phyloP scores from a whole-genome alignment of 352 stramenopile genomes.

The Pythium dissotocum region DNA sequence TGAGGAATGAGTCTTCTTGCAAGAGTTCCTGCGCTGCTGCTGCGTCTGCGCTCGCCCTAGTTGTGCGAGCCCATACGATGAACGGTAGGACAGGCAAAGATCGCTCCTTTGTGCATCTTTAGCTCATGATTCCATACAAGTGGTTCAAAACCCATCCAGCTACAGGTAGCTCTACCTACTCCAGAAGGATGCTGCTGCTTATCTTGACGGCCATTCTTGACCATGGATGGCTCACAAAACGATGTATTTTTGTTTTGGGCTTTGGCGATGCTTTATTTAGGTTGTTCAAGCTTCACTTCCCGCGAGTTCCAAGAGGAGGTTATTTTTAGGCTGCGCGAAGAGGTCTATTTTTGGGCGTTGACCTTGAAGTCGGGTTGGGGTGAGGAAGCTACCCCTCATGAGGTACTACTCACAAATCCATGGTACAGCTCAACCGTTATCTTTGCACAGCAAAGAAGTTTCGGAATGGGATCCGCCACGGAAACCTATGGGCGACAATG shows the following conservation, averaged over 20 bases:
- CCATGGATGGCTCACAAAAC: neutral
- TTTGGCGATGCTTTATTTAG: neutral
- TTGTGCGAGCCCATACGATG: neutral
- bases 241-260: slow-evolving; percentile 5
- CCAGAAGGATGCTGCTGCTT: neutral
- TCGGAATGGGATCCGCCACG: slow-evolving; percentile 10
- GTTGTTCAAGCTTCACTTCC: neutral
- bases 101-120: neutral
- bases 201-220: neutral
- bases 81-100: slow-evolving; percentile 2
- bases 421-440: slow-evolving; percentile 16
- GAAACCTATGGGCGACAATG: neutral
- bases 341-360: neutral
- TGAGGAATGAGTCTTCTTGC: slow-evolving; percentile 10
- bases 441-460: slow-evolving; percentile 6
- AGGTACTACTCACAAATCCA: slow-evolving; percentile 8
- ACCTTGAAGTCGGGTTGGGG: neutral
- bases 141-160: neutral
- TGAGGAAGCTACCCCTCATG: slow-evolving; percentile 12
- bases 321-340: neutral
- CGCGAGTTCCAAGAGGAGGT: neutral
- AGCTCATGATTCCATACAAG: neutral
- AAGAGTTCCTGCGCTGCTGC: neutral
- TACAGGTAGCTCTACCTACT: neutral
- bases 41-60: neutral